Percentiles rank a stretch among this genome's conserved stretches.
phyloP scores from a whole-genome alignment of 768 basidiomycete species.

The Podaxis sp. region DNA sequence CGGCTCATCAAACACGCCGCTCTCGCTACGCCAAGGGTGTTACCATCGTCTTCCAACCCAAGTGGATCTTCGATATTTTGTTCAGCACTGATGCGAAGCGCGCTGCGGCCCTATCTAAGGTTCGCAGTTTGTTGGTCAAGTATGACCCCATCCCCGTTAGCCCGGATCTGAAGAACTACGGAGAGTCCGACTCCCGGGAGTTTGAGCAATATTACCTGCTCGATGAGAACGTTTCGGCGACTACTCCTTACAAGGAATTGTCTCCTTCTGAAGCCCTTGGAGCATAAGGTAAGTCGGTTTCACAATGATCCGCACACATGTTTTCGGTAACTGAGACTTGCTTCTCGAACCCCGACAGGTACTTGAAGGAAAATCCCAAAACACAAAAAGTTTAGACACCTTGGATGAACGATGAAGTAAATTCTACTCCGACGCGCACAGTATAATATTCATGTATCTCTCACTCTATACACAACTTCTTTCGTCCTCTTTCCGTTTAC shows the following conservation, averaged over 20 bases:
- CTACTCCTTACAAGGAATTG: slow-evolving; percentile 16
- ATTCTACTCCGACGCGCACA: not conserved
- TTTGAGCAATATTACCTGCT: slow-evolving; percentile 22
- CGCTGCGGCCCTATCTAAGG: slow-evolving; percentile 20
- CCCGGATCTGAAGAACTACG: slow-evolving; percentile 24
- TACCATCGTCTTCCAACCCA: slow-evolving; percentile 24
- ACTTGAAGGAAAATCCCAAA: not conserved
- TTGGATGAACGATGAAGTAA: not conserved
- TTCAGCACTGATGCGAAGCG: slow-evolving; percentile 23
- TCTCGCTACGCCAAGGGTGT: slow-evolving; percentile 22
- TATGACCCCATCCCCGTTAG: slow-evolving; percentile 24
- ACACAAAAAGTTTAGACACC: not conserved
- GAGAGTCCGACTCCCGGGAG: slow-evolving; percentile 21
- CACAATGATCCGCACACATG: not conserved
- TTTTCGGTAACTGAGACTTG: not conserved
- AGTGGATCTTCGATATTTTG: slow-evolving; percentile 25
- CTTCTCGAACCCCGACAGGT: not conserved
- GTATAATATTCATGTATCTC: not conserved
- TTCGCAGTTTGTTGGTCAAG: slow-evolving; percentile 20
- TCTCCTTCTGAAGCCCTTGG: slow-evolving; percentile 14
- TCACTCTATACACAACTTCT: not conserved
- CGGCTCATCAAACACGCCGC: slow-evolving; percentile 20
- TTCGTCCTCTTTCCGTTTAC: not conserved
- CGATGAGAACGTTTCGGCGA: slow-evolving; percentile 22
- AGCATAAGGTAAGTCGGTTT: not conserved